Conservation (phyloP, 108 stramenopile genomes). For the Mediolabrus comicus region DNA sequence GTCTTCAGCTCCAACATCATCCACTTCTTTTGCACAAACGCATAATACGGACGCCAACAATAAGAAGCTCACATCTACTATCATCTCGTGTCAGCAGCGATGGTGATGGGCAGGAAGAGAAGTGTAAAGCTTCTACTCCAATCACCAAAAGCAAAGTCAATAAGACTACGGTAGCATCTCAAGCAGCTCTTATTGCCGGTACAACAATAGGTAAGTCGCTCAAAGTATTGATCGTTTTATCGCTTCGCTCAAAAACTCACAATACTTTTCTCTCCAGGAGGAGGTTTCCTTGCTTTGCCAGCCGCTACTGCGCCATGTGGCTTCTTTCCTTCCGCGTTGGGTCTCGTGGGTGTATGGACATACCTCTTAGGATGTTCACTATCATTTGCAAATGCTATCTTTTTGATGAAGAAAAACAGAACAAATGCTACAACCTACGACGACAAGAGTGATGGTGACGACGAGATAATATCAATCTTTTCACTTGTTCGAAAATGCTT, state of each 20-base stretch:
- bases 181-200: conserved; percentile 37
- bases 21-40: no score
- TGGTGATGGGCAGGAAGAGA: no score
- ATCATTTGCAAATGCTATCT: conserved; percentile 30
- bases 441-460: neutral
- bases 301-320: conserved; percentile 34
- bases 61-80: no score
- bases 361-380: conserved; percentile 19
- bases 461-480: conserved; percentile 9
- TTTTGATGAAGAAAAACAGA: conserved; percentile 3
- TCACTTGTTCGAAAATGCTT: conserved; percentile 24
- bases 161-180: conserved; percentile 17
- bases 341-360: conserved; percentile 19
- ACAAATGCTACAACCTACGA: neutral
- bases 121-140: no score
- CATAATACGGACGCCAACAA: no score
- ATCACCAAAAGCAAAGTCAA: neutral
- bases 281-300: conserved; percentile 35
- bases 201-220: conserved; percentile 36
- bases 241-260: no score
- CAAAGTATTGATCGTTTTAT: no score
- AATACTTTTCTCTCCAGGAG: no score
- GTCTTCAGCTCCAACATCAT: no score
- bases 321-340: conserved; percentile 18
- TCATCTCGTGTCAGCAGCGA: no score